Evolutionary conservation across 371 early-diverging fungal genomes (phyloP).

Genomic region (Mucor irregularis): DNA sequence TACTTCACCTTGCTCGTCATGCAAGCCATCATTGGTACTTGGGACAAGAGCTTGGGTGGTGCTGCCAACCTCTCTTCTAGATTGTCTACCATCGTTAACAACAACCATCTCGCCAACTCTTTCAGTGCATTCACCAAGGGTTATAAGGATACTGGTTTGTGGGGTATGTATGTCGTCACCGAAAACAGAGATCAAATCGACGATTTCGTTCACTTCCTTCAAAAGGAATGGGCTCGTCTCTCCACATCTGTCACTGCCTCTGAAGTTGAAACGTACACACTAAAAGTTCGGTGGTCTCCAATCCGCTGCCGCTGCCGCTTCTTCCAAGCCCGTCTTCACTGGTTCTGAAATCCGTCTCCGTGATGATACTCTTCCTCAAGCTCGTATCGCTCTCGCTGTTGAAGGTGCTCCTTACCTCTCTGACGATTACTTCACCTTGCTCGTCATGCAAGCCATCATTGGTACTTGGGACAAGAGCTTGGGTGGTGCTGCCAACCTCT

Average conservation of each 20-base stretch:
- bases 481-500: conserved; percentile 80
- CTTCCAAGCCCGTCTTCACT: conserved; percentile 67
- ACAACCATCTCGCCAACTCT: conserved; percentile 88
- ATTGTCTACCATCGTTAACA: conserved; percentile 75
- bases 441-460: conserved; percentile 89
- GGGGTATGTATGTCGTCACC: conserved; percentile 89
- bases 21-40: conserved; percentile 90
- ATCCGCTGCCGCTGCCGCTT: conserved; percentile 35
- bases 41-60: conserved; percentile 89
- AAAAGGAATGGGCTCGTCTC: conserved; percentile 91
- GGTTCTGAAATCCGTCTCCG: conserved; percentile 92
- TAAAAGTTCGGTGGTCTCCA: no score
- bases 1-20: conserved; percentile 92
- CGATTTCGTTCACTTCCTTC: conserved; percentile 84
- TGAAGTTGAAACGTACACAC: conserved; percentile 73
- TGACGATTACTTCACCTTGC: conserved; percentile 91
- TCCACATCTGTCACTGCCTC: conserved; percentile 80
- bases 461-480: conserved; percentile 93
- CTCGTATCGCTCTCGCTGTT: conserved; percentile 95
- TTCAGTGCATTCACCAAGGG: conserved; percentile 96
- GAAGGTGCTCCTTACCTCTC: conserved; percentile 90
- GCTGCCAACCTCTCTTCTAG: conserved; percentile 83
- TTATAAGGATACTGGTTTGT: conserved; percentile 95
- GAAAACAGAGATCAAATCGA: conserved; percentile 80
- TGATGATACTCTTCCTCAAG: conserved; percentile 87